Conservation (phyloP, 2,329 filamentous ascomycete genomes). For the Ceratocystiopsis minuta region DNA sequence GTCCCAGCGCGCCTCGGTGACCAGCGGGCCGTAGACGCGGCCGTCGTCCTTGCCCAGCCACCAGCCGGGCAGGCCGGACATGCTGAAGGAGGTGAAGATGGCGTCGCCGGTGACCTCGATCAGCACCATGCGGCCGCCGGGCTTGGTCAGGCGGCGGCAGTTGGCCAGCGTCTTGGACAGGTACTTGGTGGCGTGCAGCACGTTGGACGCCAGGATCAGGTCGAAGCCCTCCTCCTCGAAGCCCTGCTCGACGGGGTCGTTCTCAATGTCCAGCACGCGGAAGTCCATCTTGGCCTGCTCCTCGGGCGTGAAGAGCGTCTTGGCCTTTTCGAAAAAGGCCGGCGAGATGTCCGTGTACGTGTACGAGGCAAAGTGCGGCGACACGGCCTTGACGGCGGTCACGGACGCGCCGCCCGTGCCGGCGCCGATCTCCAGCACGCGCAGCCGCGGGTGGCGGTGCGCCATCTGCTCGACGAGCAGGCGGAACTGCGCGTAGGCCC, state of each 20-base stretch:
- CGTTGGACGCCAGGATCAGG: slow-evolving; percentile 20
- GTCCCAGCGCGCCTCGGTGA: slow-evolving; percentile 10
- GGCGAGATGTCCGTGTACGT: slow-evolving; percentile 10
- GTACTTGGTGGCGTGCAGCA: slow-evolving; percentile 18
- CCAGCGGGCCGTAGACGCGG: slow-evolving; percentile 4
- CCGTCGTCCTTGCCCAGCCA: slow-evolving; percentile 8
- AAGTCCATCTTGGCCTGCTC: slow-evolving; percentile 12
- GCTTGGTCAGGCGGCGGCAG: slow-evolving; percentile 17
- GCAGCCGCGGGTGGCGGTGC: slow-evolving; percentile 11
- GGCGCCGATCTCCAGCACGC: slow-evolving; percentile 22
- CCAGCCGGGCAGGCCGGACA: slow-evolving; percentile 9
- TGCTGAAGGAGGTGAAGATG: slow-evolving; percentile 3
- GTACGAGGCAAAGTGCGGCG: slow-evolving; percentile 10
- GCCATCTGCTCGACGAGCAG: slow-evolving; percentile 5
- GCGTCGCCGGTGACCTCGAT: slow-evolving; percentile 5
- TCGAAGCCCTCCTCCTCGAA: slow-evolving; percentile 18
- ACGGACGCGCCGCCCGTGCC: slow-evolving; percentile 12
- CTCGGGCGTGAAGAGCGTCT: slow-evolving; percentile 12
- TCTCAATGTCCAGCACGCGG: slow-evolving; percentile 17
- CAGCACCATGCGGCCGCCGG: slow-evolving; percentile 21
- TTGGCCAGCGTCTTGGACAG: slow-evolving; percentile 16
- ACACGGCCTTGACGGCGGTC: slow-evolving; percentile 7
- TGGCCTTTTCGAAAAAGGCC: slow-evolving; percentile 16
- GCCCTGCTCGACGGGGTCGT: slow-evolving; percentile 16
- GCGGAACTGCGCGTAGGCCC: slow-evolving; percentile 11